Base-by-base conservation (phyloP, 2,329 filamentous ascomycete genomes). In the Xylaria sp. region DNA sequence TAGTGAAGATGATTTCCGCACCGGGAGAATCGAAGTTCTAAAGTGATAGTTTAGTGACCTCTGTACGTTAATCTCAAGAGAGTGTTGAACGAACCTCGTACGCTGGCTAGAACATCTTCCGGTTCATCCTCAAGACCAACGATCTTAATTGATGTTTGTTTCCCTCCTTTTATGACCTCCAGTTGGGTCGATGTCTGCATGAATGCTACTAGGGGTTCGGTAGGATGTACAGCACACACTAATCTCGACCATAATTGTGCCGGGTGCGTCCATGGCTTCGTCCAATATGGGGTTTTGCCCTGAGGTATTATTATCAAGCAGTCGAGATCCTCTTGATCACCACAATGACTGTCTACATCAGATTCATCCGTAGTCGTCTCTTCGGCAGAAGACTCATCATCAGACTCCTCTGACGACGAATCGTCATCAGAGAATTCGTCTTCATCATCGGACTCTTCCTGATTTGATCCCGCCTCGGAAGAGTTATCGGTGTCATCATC, bases 401-500 rank as follows among this genome's bases (percentile, higher is more conserved):
- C 44, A 2, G 63, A 52, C 37, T 39, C 41, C 13, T 56, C 39
- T 46, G 63, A 66, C 10, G 58, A 51, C 3, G 51, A n/a, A 13
- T 65, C 68, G 32, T 67, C 64, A 46, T 70, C 68, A n/a, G 67
- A 70, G 32, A 52, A 70, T 56, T 55, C 52, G 1, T 63, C 58
- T 34, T 59, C 63, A 3, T 44, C 25, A 20, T 60, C 25, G 7
- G 52, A 59, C 6, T 55, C 57, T 23, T 61, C 61, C 41, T 41
- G 44, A 32, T 67, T 59, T n/a, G 68, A 55, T 10, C 6, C 20
- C 13, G 54, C 39, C 7, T 20, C n/a, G 6, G 54, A 58, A 59
- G 46, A 50, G 9, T 50, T 6, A 18, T 32, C 28, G 15, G 12
- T n/a, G 23, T 25, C 34, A 1, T 57, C 34, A 12, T 20, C 13